Evolutionary conservation across 352 stramenopile genomes (phyloP).

Genomic region (Plasmopara muralis): DNA sequence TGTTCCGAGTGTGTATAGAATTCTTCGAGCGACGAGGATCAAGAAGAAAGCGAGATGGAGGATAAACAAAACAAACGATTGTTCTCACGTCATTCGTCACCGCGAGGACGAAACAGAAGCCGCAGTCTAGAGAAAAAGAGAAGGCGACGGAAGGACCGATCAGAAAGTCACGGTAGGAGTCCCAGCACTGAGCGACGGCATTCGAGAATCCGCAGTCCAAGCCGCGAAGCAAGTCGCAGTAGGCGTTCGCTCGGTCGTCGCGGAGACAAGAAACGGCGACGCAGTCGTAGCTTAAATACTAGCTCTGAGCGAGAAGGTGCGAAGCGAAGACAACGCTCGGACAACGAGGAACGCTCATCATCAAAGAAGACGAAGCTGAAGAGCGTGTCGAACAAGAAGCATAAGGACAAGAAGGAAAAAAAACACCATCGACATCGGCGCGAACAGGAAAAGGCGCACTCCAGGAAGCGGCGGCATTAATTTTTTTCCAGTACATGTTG

Average conservation of each 20-base stretch:
- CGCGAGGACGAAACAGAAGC: conserved; percentile 26
- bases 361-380: conserved; percentile 33
- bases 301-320: conserved; percentile 9
- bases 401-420: conserved; percentile 45
- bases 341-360: conserved; percentile 12
- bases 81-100: conserved; percentile 15
- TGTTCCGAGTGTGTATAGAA: conserved; percentile 17
- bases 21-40: conserved; percentile 49
- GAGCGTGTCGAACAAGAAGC: conserved; percentile 28
- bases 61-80: conserved; percentile 14
- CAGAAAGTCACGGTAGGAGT: conserved; percentile 19
- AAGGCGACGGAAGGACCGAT: conserved; percentile 9
- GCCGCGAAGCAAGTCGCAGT: conserved; percentile 8
- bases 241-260: conserved; percentile 6
- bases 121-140: conserved; percentile 24
- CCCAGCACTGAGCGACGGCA: conserved; percentile 13
- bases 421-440: conserved; percentile 23
- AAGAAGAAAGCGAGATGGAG: conserved; percentile 33
- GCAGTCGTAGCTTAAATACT: conserved; percentile 17
- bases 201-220: conserved; percentile 21
- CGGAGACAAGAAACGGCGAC: conserved; percentile 12
- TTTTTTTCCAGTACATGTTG: neutral
- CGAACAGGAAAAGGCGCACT: conserved; percentile 19
- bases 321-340: conserved; percentile 15
- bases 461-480: conserved; percentile 24